Evolutionary conservation across 2,329 filamentous ascomycete species (phyloP), one percentile per base, ranked within the genome.

Genomic region (Trichoderma asperellum): DNA sequence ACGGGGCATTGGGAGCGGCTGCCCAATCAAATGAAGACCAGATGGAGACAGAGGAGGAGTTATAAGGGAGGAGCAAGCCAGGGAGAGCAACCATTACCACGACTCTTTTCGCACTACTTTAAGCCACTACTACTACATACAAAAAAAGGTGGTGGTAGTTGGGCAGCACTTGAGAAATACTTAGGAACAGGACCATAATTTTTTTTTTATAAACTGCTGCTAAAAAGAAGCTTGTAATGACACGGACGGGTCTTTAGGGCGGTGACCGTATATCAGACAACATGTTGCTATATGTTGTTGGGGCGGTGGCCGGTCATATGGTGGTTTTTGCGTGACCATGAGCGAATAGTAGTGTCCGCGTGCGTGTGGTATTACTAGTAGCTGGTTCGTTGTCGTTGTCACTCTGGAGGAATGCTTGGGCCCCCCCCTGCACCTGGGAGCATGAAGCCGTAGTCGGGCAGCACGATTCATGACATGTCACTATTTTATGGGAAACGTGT

Each of bases 41-140:
- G 69, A 93, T 93, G 90, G 91, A 93, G 16, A 85, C 89, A 75
- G 89, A 70, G 37, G 69, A 92, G 73, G 83, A 85, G 73, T 75
- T 80, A 77, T 80, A 74, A 77, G 73, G 62, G 70, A 65, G 70
- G 66, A 69, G 61, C 47, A 72, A 66, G 59, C 55, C 72, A 53
- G 52, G 71, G 71, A 69, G 43, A 73, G 61, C 61, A 64, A 37
- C 53, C 53, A 56, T 66, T 57, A 66, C 37, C n/a, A 34, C 35
- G 35, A 21, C 53, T 40, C n/a, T 27, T 43, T 37, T 66, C 49
- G 49, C 61, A 64, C 49, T 64, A 64, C 14, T 64, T 18, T n/a
- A n/a, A 11, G 27, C 52, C 56, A 37, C 52, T 49, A 24, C 52
- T 57, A 29, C 52, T 47, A 14, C 52, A 65, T 43, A 47, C 53